Conservation (phyloP, 2,329 filamentous ascomycete genomes). For the Sporothrix mexicana region DNA sequence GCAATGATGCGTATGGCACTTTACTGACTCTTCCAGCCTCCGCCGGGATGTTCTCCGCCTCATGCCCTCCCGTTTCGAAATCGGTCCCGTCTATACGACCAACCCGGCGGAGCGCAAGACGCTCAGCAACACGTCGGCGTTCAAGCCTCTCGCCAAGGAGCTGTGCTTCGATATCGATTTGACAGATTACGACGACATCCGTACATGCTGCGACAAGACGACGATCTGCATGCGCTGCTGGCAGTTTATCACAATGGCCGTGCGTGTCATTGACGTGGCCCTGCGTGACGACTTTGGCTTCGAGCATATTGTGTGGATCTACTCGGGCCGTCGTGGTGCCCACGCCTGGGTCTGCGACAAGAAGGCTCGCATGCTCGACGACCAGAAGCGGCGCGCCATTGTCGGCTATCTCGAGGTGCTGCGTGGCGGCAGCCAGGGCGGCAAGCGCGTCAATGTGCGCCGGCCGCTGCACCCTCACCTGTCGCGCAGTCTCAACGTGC, state of each 20-base stretch:
- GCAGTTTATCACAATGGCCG: conserved; percentile 97
- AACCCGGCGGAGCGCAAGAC: conserved; percentile 94
- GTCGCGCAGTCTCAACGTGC: conserved; percentile 81
- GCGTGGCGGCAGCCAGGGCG: conserved; percentile 82
- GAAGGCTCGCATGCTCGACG: conserved; percentile 81
- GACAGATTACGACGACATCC: conserved; percentile 97
- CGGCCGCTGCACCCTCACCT: conserved; percentile 91
- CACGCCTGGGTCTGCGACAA: conserved; percentile 99
- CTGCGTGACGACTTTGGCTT: conserved; percentile 95
- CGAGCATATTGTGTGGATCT: conserved; percentile 97
- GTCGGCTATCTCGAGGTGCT: conserved; percentile 89
- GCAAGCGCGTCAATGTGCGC: conserved; percentile 83
- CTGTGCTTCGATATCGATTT: conserved; percentile 99
- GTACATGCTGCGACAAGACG: conserved; percentile 91
- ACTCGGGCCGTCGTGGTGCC: conserved; percentile 92
- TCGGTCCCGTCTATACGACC: conserved; percentile 93
- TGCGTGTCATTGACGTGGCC: conserved; percentile 87
- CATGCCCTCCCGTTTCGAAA: conserved; percentile 94
- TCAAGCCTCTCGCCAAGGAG: conserved; percentile 89
- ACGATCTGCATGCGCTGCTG: conserved; percentile 95
- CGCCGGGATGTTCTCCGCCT: conserved; percentile 89
- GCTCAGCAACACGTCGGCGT: conserved; percentile 77
- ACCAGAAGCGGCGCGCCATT: conserved; percentile 82
- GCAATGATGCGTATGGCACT: not conserved
- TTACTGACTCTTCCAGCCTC: conserved; percentile 57